Evolutionary conservation across 2,329 filamentous ascomycete species (phyloP).

Genomic region (Talaromyces rugulosus): DNA sequence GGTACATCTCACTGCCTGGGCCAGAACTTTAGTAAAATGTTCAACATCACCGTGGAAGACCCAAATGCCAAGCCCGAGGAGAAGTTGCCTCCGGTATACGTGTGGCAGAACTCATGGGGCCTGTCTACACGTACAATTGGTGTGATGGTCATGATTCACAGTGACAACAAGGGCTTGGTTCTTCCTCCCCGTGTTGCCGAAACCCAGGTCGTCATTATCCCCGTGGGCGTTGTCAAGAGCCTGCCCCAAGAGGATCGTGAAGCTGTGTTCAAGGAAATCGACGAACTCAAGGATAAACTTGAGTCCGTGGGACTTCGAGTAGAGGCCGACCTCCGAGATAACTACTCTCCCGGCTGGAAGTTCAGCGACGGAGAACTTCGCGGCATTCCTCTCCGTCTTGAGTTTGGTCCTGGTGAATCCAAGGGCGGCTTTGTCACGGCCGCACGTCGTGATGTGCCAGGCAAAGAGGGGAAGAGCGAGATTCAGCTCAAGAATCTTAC

Average conservation of each 20-base stretch:
- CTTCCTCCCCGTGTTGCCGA: slow-evolving; percentile 87
- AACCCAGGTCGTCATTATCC: slow-evolving; percentile 79
- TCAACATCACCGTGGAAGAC: slow-evolving; percentile 95
- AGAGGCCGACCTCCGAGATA: slow-evolving; percentile 79
- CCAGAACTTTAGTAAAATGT: slow-evolving; percentile 99
- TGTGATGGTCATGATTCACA: slow-evolving; percentile 98
- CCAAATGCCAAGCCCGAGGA: slow-evolving; percentile 66
- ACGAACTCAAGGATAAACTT: slow-evolving; percentile 65
- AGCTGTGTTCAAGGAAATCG: slow-evolving; percentile 70
- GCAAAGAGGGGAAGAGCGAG: slow-evolving; percentile 67
- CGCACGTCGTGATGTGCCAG: slow-evolving; percentile 74
- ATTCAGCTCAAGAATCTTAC: slow-evolving; percentile 71
- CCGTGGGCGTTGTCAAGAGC: slow-evolving; percentile 89
- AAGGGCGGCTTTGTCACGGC: slow-evolving; percentile 79
- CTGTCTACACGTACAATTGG: slow-evolving; percentile 95
- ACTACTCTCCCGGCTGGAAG: slow-evolving; percentile 92
- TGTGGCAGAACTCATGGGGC: slow-evolving; percentile 99
- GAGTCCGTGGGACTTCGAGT: slow-evolving; percentile 70
- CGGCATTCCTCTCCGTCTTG: slow-evolving; percentile 87
- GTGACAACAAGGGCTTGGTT: slow-evolving; percentile 91
- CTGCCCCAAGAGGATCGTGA: slow-evolving; percentile 73
- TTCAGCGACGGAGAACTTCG: slow-evolving; percentile 99
- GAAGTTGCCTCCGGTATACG: slow-evolving; percentile 73
- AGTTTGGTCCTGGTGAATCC: slow-evolving; percentile 93
- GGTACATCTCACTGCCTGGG: slow-evolving; percentile 91